Percentiles rank a stretch among this genome's conserved stretches.
Evolutionary conservation across 441 rosid genomes (phyloP).

Genomic region (Manihot esculenta): DNA sequence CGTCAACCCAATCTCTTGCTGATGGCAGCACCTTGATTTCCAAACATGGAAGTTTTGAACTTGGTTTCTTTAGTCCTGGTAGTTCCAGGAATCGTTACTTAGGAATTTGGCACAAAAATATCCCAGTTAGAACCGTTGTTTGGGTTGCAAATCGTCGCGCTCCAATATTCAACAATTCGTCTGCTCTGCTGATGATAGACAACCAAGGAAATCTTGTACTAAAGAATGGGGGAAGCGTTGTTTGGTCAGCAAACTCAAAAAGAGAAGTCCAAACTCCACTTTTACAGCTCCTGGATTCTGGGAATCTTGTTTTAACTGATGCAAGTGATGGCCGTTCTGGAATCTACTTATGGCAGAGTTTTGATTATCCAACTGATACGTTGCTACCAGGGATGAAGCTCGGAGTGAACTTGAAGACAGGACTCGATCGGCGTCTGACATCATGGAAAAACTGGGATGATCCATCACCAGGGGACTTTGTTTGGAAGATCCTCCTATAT

Average conservation of each 20-base stretch:
- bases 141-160: conserved; percentile 18
- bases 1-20: no score
- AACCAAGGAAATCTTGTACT: conserved; percentile 22
- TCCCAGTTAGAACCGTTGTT: no score
- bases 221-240: no score
- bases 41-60: no score
- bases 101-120: no score
- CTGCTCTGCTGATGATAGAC: neutral
- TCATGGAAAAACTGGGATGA: conserved; percentile 19
- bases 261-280: neutral
- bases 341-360: no score
- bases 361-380: conserved; percentile 23
- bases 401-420: conserved; percentile 14
- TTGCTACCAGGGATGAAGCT: conserved; percentile 19
- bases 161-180: conserved; percentile 14
- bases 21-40: no score
- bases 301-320: conserved; percentile 16
- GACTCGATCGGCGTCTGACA: conserved; percentile 5
- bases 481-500: neutral
- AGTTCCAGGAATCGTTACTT: no score
- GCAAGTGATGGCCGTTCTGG: neutral
- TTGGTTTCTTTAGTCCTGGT: no score
- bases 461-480: conserved; percentile 18
- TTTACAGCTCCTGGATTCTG: no score
- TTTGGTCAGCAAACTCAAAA: no score